Evolutionary conservation across 345 rosid genomes (phyloP), one percentile per base, ranked within the genome.

Genomic region (Eucalyptus lansdowneana): DNA sequence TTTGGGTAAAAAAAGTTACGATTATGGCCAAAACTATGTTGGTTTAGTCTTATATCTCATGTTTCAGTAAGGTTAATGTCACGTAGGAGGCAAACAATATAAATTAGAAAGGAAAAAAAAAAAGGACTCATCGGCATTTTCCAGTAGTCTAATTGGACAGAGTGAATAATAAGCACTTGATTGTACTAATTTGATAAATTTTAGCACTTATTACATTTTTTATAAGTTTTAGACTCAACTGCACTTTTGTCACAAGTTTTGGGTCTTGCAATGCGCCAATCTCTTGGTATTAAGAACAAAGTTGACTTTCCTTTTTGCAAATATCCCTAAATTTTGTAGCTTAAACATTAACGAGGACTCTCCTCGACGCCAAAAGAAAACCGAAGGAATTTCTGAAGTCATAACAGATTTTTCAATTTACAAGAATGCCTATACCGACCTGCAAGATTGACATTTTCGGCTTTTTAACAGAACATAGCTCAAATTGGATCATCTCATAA

Each of bases 231-330:
- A 14, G n/a, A 24, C 0, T 60, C 67, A 60, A 60, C 2, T 60
- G 0, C 31, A 6, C 0, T 60, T 60, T 25, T 29, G 0, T 27
- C 7, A 27, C 15, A 60, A 60, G 29, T 60, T 60, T 60, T 60
- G 2, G n/a, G 14, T 6, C 15, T 60, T 60, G 4, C 7, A 0
- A 0, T 60, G 15, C 0, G 0, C n/a, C 0, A 11, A 25, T 60
- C 31, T 25, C n/a, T 60, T 60, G 29, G n/a, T 60, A 60, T 60
- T 56, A 56, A 22, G 62, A 22, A 24, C 27, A 56, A 56, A 60
- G 67, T 60, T 60, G 67, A 60, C 67, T 60, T 60, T 60, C 67
- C n/a, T 25, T 25, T 24, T 60, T 9, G 67, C 31, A 60, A 60
- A 25, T 60, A 60, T 60, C 67, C 67, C 67, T 25, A 60, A 62